Percentiles rank a stretch among this genome's conserved stretches.
These are phyloP conservation scores for Taphrina wiesneri DNA, from an alignment of 1,139 yeast genomes.

Conservation along the genomic window DNA sequence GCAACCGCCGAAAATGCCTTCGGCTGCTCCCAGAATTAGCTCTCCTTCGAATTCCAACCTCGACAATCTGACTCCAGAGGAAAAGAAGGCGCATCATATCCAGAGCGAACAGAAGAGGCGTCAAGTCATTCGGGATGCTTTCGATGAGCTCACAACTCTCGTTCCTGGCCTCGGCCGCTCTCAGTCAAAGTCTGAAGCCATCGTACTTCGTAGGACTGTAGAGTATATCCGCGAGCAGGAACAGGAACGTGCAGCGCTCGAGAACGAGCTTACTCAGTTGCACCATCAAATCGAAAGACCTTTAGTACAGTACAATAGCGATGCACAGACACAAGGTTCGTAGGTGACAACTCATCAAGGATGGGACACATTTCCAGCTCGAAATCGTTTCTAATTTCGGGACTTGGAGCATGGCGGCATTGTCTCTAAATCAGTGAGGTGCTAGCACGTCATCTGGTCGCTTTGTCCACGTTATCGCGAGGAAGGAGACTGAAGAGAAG, in stretches of 20 bases:
- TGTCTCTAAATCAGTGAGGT: too few relatives aligned
- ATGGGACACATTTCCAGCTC: too few relatives aligned
- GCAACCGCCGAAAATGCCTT: neutral
- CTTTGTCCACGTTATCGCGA: too few relatives aligned
- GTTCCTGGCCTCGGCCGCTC: conserved; percentile 49
- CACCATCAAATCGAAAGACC: neutral
- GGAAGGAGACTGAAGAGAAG: too few relatives aligned
- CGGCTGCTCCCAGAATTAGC: neutral
- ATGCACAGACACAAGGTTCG: too few relatives aligned
- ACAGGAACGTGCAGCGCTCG: neutral
- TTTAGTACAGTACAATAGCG: neutral
- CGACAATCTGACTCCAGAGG: conserved; percentile 38
- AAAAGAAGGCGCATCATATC: conserved; percentile 38
- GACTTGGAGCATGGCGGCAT: too few relatives aligned
- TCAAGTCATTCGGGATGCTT: conserved; percentile 53
- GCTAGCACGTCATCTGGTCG: too few relatives aligned
- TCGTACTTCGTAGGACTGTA: conserved; percentile 44
- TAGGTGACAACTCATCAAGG: too few relatives aligned
- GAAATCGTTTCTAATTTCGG: neutral
- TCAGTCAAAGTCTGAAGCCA: conserved; percentile 50
- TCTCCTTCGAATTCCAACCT: neutral
- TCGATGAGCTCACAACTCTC: conserved; percentile 48
- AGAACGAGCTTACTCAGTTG: neutral
- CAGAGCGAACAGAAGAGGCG: conserved; percentile 55
- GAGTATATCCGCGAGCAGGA: conserved; percentile 40